A percentile compares a stretch with the other conserved stretches of the same genome.
phyloP scores from a whole-genome alignment of 1,284 basidiomycete genomes.

The Pseudozyma pruni region DNA sequence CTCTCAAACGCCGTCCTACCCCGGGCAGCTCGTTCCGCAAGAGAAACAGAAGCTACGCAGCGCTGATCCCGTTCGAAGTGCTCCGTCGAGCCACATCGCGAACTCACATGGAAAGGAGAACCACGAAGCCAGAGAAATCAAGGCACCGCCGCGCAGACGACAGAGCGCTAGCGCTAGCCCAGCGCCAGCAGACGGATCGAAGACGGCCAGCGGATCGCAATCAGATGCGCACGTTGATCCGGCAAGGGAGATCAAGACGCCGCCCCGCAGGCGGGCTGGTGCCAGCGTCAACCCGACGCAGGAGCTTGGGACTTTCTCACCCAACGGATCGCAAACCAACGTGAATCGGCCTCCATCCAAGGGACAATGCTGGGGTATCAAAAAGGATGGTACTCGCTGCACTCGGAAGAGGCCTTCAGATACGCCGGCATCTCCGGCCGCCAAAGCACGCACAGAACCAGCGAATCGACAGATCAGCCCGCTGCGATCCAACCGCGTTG shows the following conservation, averaged over 20 bases:
- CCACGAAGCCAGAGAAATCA: background rate
- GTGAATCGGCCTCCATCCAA: constrained; percentile 15
- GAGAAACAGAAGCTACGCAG: background rate
- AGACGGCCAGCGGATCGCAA: too few relatives aligned
- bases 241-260: too few relatives aligned
- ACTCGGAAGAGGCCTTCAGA: too few relatives aligned
- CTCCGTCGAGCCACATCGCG: background rate
- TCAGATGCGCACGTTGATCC: too few relatives aligned
- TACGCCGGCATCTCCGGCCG: too few relatives aligned
- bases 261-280: too few relatives aligned
- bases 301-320: background rate
- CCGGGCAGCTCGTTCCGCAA: constrained; percentile 36
- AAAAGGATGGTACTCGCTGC: constrained; percentile 47
- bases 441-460: too few relatives aligned
- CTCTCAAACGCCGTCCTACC: constrained; percentile 5
- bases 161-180: background rate
- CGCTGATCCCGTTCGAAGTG: background rate
- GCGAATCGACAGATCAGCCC: too few relatives aligned
- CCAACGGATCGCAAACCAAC: constrained; percentile 15
- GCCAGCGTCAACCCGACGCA: background rate
- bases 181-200: too few relatives aligned
- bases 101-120: background rate
- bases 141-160: background rate
- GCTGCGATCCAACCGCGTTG: constrained; percentile 3
- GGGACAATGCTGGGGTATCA: constrained; percentile 58